Conservation (phyloP, 352 stramenopile genomes). For the Globisporangium nodosum region DNA sequence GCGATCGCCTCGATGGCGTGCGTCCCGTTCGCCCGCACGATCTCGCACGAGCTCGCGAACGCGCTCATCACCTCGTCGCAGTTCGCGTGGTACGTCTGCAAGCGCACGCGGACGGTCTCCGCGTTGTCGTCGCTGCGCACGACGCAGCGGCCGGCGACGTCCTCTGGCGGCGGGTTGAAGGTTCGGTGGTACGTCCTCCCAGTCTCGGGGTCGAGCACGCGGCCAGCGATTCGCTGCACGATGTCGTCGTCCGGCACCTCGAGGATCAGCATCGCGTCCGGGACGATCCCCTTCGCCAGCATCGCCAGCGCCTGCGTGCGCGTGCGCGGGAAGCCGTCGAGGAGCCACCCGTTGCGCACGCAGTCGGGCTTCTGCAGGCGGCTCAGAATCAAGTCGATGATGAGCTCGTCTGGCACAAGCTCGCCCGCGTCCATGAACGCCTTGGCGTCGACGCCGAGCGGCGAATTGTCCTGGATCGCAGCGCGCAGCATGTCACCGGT, state of each 20-base stretch:
- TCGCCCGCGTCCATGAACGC: constrained; percentile 89
- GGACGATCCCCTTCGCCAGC: constrained; percentile 56
- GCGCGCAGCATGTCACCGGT: constrained; percentile 94
- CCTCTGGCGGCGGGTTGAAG: constrained; percentile 71
- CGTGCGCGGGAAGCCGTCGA: constrained; percentile 95
- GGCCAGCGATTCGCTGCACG: constrained; percentile 90
- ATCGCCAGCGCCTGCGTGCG: constrained; percentile 75
- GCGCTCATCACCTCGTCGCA: constrained; percentile 37
- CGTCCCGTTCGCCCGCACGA: constrained; percentile 45
- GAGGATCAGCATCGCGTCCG: constrained; percentile 93
- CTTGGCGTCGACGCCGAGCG: constrained; percentile 79
- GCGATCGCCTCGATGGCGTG: constrained; percentile 46
- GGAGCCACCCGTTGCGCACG: constrained; percentile 72
- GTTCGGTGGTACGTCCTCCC: constrained; percentile 90
- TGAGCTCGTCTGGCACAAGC: constrained; percentile 93
- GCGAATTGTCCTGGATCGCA: constrained; percentile 63
- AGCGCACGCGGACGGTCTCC: constrained; percentile 83
- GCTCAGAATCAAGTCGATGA: constrained; percentile 91
- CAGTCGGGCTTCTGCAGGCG: constrained; percentile 74
- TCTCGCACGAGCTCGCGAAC: constrained; percentile 36
- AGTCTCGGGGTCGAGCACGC: constrained; percentile 87
- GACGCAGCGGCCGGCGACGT: constrained; percentile 59
- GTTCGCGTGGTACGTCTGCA: constrained; percentile 83
- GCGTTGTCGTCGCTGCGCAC: constrained; percentile 84
- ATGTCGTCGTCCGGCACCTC: constrained; percentile 94